These are phyloP conservation scores for Saccharomycopsis sp. DNA, from an alignment of 805 yeast genomes.

Conservation along the genomic window DNA sequence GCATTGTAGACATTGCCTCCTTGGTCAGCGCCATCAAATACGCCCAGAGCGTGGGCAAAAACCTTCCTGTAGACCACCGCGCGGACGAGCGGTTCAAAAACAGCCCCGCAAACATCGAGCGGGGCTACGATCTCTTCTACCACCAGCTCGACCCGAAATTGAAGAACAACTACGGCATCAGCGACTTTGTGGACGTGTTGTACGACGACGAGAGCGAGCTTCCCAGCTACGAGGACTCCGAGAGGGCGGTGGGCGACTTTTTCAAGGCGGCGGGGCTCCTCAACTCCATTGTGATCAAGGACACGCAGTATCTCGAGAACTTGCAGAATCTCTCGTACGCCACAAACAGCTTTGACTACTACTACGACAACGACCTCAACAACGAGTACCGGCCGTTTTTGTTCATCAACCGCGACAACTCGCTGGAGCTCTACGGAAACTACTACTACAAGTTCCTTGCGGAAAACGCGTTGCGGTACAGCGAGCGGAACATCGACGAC, in stretches of 20 bases:
- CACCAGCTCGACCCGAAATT: constrained; percentile 18
- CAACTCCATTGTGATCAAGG: constrained; percentile 18
- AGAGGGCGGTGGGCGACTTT: constrained; percentile 18
- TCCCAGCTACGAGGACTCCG: constrained; percentile 17
- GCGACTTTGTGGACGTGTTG: background rate
- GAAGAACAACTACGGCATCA: constrained; percentile 1
- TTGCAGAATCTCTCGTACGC: constrained; percentile 8
- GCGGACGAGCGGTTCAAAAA: constrained; percentile 4
- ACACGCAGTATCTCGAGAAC: constrained; percentile 15
- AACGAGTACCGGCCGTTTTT: constrained; percentile 19
- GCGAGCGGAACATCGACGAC: constrained; percentile 21
- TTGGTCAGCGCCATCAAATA: constrained; percentile 18
- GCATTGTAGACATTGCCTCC: constrained; percentile 18
- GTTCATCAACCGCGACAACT: constrained; percentile 11
- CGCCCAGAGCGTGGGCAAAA: constrained; percentile 15
- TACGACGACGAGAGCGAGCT: constrained; percentile 3
- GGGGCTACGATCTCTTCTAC: constrained; percentile 18
- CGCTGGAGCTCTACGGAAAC: constrained; percentile 14
- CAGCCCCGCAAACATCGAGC: constrained; percentile 4
- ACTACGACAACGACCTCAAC: constrained; percentile 14
- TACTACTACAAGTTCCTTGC: constrained; percentile 21
- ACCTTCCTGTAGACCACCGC: background rate
- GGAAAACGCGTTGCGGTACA: constrained; percentile 19
- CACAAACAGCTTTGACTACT: constrained; percentile 12
- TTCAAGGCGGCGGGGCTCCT: constrained; percentile 15